Evolutionary conservation across 2,329 filamentous ascomycete genomes (phyloP).

Genomic region (Shiraia sp.): DNA sequence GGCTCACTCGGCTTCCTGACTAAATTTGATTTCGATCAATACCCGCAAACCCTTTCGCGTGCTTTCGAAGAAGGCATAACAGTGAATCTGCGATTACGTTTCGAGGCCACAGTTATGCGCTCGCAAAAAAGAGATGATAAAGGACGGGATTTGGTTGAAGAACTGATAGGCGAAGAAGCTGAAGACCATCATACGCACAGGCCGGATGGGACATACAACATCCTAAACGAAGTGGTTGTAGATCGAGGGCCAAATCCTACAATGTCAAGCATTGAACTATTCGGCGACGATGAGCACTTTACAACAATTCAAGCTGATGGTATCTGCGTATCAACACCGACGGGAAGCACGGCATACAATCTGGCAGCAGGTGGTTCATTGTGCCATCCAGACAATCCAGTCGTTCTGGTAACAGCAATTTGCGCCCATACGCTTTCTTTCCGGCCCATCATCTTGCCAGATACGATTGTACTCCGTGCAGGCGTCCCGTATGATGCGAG

Average conservation of each 20-base stretch:
- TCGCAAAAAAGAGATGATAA: constrained; percentile 57
- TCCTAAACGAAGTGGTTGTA: constrained; percentile 95
- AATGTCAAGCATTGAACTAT: constrained; percentile 90
- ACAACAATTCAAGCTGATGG: constrained; percentile 93
- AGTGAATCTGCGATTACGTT: constrained; percentile 82
- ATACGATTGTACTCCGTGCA: constrained; percentile 90
- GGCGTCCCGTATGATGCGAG: constrained; percentile 94
- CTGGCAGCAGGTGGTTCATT: constrained; percentile 93
- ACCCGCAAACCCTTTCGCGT: constrained; percentile 67
- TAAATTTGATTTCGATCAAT: constrained; percentile 88
- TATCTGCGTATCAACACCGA: constrained; percentile 90
- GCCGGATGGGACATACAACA: constrained; percentile 83
- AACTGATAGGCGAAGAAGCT: constrained; percentile 82
- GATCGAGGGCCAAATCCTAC: constrained; percentile 93
- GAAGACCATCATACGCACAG: constrained; percentile 84
- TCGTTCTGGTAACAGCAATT: constrained; percentile 91
- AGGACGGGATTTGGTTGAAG: constrained; percentile 68
- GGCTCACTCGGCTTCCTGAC: constrained; percentile 94
- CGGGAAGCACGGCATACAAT: constrained; percentile 93
- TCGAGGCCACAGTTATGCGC: constrained; percentile 93
- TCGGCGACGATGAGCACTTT: constrained; percentile 93
- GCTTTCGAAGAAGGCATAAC: constrained; percentile 84
- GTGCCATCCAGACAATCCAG: constrained; percentile 94
- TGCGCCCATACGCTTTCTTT: constrained; percentile 95
- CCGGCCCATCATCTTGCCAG: constrained; percentile 92